Conservation (phyloP, 495 filamentous ascomycete species). For the Xylaria sp. region DNA sequence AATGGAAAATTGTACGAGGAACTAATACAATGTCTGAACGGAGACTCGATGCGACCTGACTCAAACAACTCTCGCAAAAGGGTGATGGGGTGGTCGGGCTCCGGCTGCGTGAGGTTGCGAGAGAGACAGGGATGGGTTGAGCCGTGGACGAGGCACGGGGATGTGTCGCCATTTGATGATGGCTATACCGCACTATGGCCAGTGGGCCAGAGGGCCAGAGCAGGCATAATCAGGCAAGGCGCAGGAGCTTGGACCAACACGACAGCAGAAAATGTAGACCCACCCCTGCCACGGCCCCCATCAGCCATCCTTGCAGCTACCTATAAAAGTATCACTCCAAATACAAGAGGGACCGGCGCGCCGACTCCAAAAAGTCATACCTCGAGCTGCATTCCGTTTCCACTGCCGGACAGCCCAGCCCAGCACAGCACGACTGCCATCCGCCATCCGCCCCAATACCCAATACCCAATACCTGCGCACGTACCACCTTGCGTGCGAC, state of each 20-base stretch:
- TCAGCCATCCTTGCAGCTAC: conserved; percentile 31
- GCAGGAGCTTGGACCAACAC: conserved; percentile 26
- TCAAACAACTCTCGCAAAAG: conserved; percentile 14
- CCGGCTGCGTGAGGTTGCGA: conserved; percentile 14
- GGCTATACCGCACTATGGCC: neutral
- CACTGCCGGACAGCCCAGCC: conserved; percentile 25
- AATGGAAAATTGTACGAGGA: neutral
- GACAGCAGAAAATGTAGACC: conserved; percentile 23
- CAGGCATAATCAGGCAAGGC: conserved; percentile 21
- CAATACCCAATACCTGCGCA: conserved; percentile 18
- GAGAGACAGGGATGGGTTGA: conserved; percentile 14
- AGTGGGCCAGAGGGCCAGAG: conserved; percentile 1
- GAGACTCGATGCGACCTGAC: conserved; percentile 19
- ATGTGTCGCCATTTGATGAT: conserved; percentile 10
- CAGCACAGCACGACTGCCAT: conserved; percentile 6
- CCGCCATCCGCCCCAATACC: neutral
- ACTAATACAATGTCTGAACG: neutral
- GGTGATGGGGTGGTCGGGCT: conserved; percentile 18
- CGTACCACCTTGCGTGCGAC: conserved; percentile 27
- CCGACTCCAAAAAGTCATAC: conserved; percentile 33
- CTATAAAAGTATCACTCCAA: conserved; percentile 36
- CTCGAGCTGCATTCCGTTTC: conserved; percentile 33
- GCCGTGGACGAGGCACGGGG: conserved; percentile 16
- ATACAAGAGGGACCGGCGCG: conserved; percentile 33
- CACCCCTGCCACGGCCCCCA: conserved; percentile 26